Conservation (phyloP, 768 basidiomycete genomes). For the Nevesoporus exiguus region DNA sequence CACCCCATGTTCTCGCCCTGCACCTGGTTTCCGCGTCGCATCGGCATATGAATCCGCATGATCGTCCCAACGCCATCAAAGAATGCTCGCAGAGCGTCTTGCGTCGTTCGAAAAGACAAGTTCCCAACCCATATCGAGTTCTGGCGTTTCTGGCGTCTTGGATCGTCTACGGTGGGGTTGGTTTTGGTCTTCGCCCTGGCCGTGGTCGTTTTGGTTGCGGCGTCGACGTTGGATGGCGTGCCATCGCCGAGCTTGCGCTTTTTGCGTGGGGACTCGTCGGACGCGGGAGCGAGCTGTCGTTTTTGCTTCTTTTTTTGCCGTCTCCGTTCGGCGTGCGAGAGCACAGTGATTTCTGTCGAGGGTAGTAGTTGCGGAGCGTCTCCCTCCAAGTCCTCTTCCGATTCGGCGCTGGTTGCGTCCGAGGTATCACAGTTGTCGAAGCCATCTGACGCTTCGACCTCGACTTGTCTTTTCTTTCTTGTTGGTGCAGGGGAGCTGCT, state of each 20-base stretch:
- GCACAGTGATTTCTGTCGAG: conserved; percentile 36
- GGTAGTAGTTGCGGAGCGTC: conserved; percentile 5
- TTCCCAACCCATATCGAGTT: conserved; percentile 97
- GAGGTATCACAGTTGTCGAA: conserved; percentile 29
- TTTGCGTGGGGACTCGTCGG: conserved; percentile 32
- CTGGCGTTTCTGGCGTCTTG: conserved; percentile 50
- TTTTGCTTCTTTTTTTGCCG: conserved; percentile 50
- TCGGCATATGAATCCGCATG: conserved; percentile 84
- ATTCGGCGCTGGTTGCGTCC: conserved; percentile 5
- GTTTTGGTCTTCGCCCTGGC: neutral
- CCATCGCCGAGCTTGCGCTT: conserved; percentile 45
- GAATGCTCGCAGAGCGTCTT: conserved; percentile 64
- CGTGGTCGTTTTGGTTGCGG: neutral
- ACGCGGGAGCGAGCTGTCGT: conserved; percentile 10
- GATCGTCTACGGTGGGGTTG: neutral
- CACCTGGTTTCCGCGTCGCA: conserved; percentile 52
- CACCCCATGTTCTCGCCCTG: conserved; percentile 78
- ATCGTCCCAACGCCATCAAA: conserved; percentile 72
- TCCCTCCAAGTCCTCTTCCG: conserved; percentile 3
- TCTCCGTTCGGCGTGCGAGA: conserved; percentile 75
- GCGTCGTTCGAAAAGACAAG: conserved; percentile 83
- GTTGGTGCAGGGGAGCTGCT: conserved; percentile 27
- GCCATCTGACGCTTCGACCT: conserved; percentile 16
- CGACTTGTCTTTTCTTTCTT: conserved; percentile 24
- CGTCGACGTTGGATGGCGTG: neutral